phyloP scores from a whole-genome alignment of 208 protist species.

The Phytomonas sp. region DNA sequence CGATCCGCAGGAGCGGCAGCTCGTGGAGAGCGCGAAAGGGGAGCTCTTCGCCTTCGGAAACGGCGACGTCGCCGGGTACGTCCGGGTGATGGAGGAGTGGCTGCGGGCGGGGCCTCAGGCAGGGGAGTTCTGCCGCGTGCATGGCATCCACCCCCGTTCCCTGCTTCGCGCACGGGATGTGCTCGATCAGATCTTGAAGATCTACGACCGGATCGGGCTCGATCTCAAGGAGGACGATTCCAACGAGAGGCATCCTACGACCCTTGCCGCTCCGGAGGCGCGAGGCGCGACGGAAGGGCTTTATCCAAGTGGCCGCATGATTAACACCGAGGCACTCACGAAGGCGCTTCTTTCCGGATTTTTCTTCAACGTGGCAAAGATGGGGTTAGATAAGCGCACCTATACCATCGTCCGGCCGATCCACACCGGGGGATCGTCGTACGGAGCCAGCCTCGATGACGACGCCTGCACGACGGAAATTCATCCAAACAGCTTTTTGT shows the following conservation, averaged over 20 bases:
- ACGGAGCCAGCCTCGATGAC: slow-evolving; percentile 7
- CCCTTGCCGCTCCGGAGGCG: neutral
- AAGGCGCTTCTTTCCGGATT: slow-evolving; percentile 73
- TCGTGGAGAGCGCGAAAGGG: slow-evolving; percentile 61
- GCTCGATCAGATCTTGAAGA: slow-evolving; percentile 81
- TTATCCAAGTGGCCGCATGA: slow-evolving; percentile 5
- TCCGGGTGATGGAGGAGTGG: slow-evolving; percentile 83
- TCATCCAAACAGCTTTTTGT: slow-evolving; percentile 76
- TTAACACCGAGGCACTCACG: slow-evolving; percentile 59
- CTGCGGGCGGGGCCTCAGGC: slow-evolving; percentile 40
- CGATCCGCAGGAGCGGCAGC: slow-evolving; percentile 67
- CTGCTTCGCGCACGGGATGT: slow-evolving; percentile 79
- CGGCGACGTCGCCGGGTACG: slow-evolving; percentile 79
- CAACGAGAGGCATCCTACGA: neutral
- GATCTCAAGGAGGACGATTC: slow-evolving; percentile 15
- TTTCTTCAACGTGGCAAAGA: slow-evolving; percentile 84
- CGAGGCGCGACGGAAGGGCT: slow-evolving; percentile 14
- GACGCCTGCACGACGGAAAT: slow-evolving; percentile 48
- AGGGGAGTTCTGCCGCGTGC: slow-evolving; percentile 72
- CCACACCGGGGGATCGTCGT: slow-evolving; percentile 22
- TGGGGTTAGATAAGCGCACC: slow-evolving; percentile 65
- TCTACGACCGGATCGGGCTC: slow-evolving; percentile 70
- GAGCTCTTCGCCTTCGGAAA: slow-evolving; percentile 73
- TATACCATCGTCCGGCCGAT: slow-evolving; percentile 76
- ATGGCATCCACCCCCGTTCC: slow-evolving; percentile 59